These are phyloP conservation scores for Colletotrichum shisoi DNA, from an alignment of 2,329 filamentous ascomycete genomes.

Conservation along the genomic window DNA sequence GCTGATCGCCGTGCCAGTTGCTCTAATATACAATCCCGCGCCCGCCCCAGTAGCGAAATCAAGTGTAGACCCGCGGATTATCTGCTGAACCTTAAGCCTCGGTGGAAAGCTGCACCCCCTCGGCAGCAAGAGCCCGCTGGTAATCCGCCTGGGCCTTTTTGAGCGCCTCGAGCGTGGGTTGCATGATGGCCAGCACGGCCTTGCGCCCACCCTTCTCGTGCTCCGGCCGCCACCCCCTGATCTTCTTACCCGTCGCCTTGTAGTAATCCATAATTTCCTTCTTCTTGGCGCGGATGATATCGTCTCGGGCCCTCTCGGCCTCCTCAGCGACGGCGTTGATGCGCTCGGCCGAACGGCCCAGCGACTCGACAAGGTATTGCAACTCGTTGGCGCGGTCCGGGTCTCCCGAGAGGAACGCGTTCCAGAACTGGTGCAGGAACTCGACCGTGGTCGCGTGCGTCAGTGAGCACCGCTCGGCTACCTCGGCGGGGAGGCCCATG, in stretches of 20 bases:
- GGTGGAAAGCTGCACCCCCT: constrained; percentile 59
- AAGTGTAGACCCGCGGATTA: neutral
- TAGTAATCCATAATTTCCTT: constrained; percentile 75
- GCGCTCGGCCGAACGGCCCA: constrained; percentile 77
- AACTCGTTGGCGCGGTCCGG: constrained; percentile 81
- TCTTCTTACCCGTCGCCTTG: constrained; percentile 76
- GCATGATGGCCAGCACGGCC: constrained; percentile 78
- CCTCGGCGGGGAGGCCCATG: constrained; percentile 60
- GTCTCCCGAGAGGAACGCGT: constrained; percentile 87
- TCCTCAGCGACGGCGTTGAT: constrained; percentile 82
- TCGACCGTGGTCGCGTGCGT: constrained; percentile 94
- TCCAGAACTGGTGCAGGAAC: constrained; percentile 98
- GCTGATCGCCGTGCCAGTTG: neutral
- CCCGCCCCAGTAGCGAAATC: no score
- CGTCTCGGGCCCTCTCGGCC: constrained; percentile 76
- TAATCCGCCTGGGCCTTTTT: constrained; percentile 76
- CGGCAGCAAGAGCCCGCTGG: constrained; percentile 72
- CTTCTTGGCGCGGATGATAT: constrained; percentile 71
- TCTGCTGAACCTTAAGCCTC: constrained; percentile 46
- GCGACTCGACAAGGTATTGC: constrained; percentile 80
- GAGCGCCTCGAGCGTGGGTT: constrained; percentile 75
- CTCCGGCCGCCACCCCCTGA: constrained; percentile 69
- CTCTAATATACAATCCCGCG: neutral
- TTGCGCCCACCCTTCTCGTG: constrained; percentile 77
- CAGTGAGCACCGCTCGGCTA: constrained; percentile 66